Conservation (phyloP, 2,329 filamentous ascomycete genomes). For the Fusarium keratoplasticum region DNA sequence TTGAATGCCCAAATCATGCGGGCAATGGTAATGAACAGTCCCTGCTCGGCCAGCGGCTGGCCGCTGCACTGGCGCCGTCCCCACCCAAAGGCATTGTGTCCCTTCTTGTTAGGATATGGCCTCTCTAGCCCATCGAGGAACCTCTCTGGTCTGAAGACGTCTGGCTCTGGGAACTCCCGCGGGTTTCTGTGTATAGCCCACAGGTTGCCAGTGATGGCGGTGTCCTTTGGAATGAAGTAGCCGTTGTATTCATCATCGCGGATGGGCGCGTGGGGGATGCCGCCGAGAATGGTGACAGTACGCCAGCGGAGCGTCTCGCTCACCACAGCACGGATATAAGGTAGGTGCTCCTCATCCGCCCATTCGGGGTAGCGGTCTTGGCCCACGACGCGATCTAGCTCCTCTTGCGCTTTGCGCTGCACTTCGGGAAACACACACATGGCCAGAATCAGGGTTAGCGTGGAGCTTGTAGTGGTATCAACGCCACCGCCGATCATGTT, state of each 20-base stretch:
- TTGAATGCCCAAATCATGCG: neutral
- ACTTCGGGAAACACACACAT: neutral
- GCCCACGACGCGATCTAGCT: neutral
- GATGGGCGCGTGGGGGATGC: neutral
- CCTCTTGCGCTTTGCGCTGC: neutral
- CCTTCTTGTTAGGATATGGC: neutral
- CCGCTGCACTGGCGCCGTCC: neutral
- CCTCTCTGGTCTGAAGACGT: neutral
- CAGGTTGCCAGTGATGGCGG: neutral
- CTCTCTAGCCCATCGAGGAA: neutral
- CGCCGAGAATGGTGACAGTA: neutral
- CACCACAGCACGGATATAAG: neutral
- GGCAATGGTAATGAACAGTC: neutral
- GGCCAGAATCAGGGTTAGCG: neutral
- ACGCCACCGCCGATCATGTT: neutral
- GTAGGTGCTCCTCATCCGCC: neutral
- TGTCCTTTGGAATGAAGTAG: neutral
- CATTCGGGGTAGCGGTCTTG: neutral
- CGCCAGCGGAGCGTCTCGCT: neutral
- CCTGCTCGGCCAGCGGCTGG: neutral
- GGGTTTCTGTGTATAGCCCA: neutral
- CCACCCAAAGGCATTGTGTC: neutral
- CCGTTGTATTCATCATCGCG: neutral
- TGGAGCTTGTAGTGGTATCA: neutral
- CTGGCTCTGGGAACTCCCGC: neutral